Base-by-base conservation (phyloP, 1,284 basidiomycete species). In the Puccinia coronata region DNA sequence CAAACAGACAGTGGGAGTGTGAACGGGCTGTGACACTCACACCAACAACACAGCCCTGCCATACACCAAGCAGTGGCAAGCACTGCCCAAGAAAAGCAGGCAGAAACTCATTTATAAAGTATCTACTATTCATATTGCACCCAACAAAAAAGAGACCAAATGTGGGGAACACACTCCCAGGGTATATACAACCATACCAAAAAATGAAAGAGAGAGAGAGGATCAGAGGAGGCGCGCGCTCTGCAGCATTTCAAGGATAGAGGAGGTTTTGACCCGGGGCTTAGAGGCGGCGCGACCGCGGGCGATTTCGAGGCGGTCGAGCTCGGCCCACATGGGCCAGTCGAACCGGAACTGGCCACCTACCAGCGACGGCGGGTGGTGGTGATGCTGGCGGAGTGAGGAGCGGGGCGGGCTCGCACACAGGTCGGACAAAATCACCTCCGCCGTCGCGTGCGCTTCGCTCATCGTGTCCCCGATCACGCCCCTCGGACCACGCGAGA, bases 391-490 rank as follows among this genome's bases (percentile, higher is more conserved):
- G 12, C 25, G 16, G 28, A 12, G 1, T 8, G 28, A 14, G 70
- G 70, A 74, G 25, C 25, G 18, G 25, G 34, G 49, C 20, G 25
- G 70, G 11, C 39, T 11, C 25, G 31, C 8, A 5, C 20, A 6
- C 25, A 74, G 72, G 25, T 77, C 75, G 23, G 39, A 41, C 25
- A 49, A 25, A 6, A 96, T 90, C 0, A 89, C 88, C 71, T 93
- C 91, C 0, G 92, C 92, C 1, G 93, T 91, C 2, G 88, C 88
- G 85, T 95, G 95, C 23, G 96, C 94, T 86, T 98, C 91, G 86
- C 94, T 91, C 95, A 99, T 96, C 34, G 97, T 98, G 23, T 92
- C 90, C 0, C 94, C 96, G 67, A 99, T 90, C 18, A 99, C 95
- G 6, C 97, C 96, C 65, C 91, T 91, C 0, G 96, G 95, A 31